Base-by-base conservation (phyloP, 768 basidiomycete genomes). In the Leucocoprinus sp. region DNA sequence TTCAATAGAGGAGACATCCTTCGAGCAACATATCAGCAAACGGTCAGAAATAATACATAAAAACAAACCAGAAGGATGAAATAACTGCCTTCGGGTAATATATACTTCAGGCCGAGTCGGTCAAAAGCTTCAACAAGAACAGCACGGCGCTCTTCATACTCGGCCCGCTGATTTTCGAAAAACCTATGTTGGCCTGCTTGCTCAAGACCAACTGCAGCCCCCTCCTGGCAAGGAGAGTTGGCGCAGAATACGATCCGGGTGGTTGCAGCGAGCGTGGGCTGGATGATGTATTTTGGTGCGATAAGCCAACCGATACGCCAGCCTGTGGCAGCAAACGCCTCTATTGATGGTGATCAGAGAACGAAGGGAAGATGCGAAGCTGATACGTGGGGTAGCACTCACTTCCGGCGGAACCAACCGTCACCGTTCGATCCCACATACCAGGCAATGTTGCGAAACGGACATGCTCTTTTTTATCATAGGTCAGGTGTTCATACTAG, bases 281-380 rank as follows among this genome's bases (percentile, higher is more conserved):
- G 67, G 43, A 93, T 86, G 56, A 98, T 84, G 31, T 76, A 81
- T 22, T 74, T 57, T 6, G 93, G 91, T 14, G 84, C 96, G 55
- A 98, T 84, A 6, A 95, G 76, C 93, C 93, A 98, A 52, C 96
- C 95, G 38, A 98, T 78, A 48, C 95, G 84, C 93, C 93, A 98
- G 19, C 96, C 95, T 2, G 95, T 99, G 4, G 91, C 90, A 11
- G 93, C 88, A 63, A 99, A 99, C 4, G 91, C 81, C 71, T 97
- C 92, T 93, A 63, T 15, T n/a, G 51, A 33, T 45, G 35, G 24
- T 21, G 7, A 11, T 48, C 35, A 48, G 39, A 26, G n/a, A 17
- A 15, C n/a, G 21, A 4, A 23, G 14, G 29, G 17, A 26, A 3
- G 15, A 26, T 27, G 26, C n/a, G 8, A 15, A 8, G 7, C 14